phyloP scores from a whole-genome alignment of 78 protist genomes.

The Dictyostelium firmibasis region DNA sequence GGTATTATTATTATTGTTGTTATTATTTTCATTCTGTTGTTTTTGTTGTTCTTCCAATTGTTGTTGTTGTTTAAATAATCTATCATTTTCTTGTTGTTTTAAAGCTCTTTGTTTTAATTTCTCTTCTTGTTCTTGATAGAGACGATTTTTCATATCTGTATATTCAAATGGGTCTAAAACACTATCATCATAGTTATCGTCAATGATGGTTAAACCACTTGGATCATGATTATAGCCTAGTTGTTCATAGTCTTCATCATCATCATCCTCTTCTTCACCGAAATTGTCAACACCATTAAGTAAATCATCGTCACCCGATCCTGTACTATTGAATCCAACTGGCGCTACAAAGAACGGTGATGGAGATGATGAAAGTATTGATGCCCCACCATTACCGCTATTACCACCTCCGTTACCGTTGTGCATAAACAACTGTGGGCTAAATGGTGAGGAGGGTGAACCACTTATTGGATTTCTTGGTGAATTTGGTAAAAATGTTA shows the following conservation, averaged over 20 bases:
- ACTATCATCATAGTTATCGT: constrained; percentile 58
- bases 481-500: constrained; percentile 51
- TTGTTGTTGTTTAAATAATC: not conserved
- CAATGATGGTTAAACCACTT: constrained; percentile 7
- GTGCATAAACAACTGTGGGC: constrained; percentile 44
- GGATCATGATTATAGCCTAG: not conserved
- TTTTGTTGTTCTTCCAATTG: not conserved
- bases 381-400: not conserved
- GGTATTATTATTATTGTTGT: not conserved
- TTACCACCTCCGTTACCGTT: not conserved
- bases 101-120: not conserved
- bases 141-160: not conserved
- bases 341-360: constrained; percentile 47
- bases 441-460: constrained; percentile 61
- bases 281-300: not conserved
- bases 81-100: not conserved
- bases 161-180: constrained; percentile 48
- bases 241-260: constrained; percentile 8
- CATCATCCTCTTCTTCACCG: constrained; percentile 46
- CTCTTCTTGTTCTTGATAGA: not conserved
- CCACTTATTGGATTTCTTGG: constrained; percentile 16
- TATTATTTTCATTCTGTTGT: not conserved
- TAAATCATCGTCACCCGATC: not conserved
- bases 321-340: not conserved
- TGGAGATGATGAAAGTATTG: constrained; percentile 43